A percentile compares a stretch with the other conserved stretches of the same genome.
phyloP scores from a whole-genome alignment of 805 yeast species.

The Yarrowia phangngaensis region DNA sequence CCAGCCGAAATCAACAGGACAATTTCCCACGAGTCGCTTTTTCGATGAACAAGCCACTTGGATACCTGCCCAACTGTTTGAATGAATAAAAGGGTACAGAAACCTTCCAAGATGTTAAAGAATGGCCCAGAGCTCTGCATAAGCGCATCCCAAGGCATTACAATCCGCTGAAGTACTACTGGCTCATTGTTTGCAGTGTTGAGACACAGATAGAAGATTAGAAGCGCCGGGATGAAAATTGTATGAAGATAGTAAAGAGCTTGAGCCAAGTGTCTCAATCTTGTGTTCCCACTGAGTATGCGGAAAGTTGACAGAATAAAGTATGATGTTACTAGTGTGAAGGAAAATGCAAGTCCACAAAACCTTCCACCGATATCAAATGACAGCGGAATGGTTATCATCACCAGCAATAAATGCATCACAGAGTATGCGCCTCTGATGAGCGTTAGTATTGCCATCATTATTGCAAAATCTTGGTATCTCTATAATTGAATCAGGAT shows the following conservation, averaged over 20 bases:
- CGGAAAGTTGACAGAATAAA: constrained; percentile 70
- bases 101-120: constrained; percentile 87
- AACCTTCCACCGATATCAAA: constrained; percentile 89
- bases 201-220: constrained; percentile 50
- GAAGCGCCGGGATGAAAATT: constrained; percentile 71
- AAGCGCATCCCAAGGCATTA: constrained; percentile 66
- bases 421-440: constrained; percentile 28
- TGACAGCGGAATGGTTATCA: constrained; percentile 84
- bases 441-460: constrained; percentile 22
- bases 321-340: constrained; percentile 67
- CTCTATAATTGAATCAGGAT: too few species aligned
- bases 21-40: constrained; percentile 76
- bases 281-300: constrained; percentile 45
- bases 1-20: constrained; percentile 69
- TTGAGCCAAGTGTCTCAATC: constrained; percentile 39
- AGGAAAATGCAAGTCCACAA: constrained; percentile 83
- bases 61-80: constrained; percentile 87
- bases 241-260: constrained; percentile 74
- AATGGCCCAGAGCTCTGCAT: constrained; percentile 80
- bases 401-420: constrained; percentile 61
- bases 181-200: constrained; percentile 13
- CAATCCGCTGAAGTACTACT: constrained; percentile 34
- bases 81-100: constrained; percentile 84
- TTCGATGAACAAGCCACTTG: constrained; percentile 57
- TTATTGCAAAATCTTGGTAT: too few species aligned